Base-by-base conservation (phyloP, 2,329 filamentous ascomycete species). In the Paracorniculantispora psalliotae region DNA sequence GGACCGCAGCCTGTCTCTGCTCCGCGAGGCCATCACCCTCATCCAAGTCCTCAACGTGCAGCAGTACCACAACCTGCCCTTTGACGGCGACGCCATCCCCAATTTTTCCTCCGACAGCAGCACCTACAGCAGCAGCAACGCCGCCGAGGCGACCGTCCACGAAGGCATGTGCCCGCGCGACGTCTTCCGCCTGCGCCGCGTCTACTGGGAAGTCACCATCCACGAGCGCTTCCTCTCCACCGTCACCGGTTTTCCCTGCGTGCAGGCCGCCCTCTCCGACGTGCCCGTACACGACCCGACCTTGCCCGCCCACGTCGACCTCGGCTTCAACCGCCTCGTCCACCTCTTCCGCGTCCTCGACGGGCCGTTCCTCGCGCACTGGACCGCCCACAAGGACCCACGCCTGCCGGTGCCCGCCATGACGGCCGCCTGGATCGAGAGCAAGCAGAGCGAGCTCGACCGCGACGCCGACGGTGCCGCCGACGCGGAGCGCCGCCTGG, bases 211-310 rank as follows among this genome's bases (percentile, higher is more conserved):
- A 62, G 76, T 75, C 13, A 83, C 79, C 63, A 80, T 84, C 33
- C 80, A 83, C 61, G 81, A 84, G 65, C 76, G 82, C 17, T 84
- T 83, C 64, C 65, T 81, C n/a, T 77, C 78, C 35, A 77, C 83
- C 26, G 70, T 79, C 4, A 76, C 80, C 41, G 80, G 80, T 46
- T 76, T 76, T 5, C 72, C 74, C 1, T 71, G 71, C 28, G 66
- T 70, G 17, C 65, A 76, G 61, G 63, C 64, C 9, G 69, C 73
- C 0, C 68, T 76, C 7, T 59, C 63, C 17, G 67, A 67, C 4
- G 63, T 71, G 19, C 72, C 72, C 1, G 47, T 66, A 2, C 37
- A 64, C 10, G 75, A 77, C 61, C 57, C 64, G 2, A 67, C 63
- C 23, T 73, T 76, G 17, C 72, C 73, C 0, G 59, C 68, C 6